Conservation (phyloP, 1,284 basidiomycete genomes). For the Leccinum pseudoinsigne region DNA sequence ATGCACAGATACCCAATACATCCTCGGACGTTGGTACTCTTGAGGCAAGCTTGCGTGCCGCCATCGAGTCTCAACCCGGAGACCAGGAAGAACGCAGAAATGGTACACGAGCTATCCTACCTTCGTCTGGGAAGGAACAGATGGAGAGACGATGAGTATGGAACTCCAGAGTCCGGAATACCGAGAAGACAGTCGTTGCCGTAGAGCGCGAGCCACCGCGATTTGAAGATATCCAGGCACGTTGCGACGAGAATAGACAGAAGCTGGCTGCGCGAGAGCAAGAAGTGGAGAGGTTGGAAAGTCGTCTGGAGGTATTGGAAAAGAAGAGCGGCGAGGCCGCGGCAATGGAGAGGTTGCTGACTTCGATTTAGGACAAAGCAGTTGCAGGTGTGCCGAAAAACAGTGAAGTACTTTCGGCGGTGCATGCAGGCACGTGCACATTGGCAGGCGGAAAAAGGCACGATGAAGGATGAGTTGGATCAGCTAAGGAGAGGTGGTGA, state of each 20-base stretch:
- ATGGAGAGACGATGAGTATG: conserved; percentile 58
- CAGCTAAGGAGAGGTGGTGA: conserved; percentile 29
- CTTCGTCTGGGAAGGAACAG: conserved; percentile 60
- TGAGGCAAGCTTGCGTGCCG: conserved; percentile 60
- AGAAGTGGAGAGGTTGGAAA: conserved; percentile 48
- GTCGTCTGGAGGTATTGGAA: conserved; percentile 46
- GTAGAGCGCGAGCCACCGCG: conserved; percentile 63
- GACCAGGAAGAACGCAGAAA: conserved; percentile 58
- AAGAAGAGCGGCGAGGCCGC: conserved; percentile 44
- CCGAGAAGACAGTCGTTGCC: conserved; percentile 60
- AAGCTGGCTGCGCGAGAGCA: conserved; percentile 43
- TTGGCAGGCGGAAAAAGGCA: conserved; percentile 18
- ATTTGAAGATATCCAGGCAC: conserved; percentile 52
- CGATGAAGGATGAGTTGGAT: conserved; percentile 53
- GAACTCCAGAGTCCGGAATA: conserved; percentile 52
- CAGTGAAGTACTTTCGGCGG: conserved; percentile 46
- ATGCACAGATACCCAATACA: conserved; percentile 49
- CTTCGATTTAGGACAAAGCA: conserved; percentile 37
- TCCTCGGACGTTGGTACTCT: conserved; percentile 46
- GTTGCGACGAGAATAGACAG: conserved; percentile 49
- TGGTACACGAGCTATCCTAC: conserved; percentile 59
- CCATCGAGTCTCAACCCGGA: conserved; percentile 57
- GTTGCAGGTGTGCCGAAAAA: conserved; percentile 41
- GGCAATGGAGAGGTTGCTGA: conserved; percentile 40
- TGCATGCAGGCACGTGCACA: no score